Percentiles rank a stretch among this genome's conserved stretches.
Conservation (phyloP, 306 rosid species). For the Ammopiptanthus mongolicus region DNA sequence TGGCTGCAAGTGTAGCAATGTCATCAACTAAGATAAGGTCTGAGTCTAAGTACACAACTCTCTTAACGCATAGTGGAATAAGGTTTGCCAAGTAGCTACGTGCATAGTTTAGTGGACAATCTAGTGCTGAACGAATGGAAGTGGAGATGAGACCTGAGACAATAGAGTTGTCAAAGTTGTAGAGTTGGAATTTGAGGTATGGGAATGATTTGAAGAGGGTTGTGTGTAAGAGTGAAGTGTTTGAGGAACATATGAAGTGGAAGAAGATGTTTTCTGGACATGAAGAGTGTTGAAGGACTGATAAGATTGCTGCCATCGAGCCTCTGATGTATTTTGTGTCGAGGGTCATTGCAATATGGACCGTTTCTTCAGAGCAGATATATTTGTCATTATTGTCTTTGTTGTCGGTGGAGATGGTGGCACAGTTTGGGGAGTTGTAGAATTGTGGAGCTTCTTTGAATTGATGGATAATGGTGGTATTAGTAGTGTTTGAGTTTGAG, state of each 20-base stretch:
- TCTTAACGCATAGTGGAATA: conserved; percentile 58
- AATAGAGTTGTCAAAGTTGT: conserved; percentile 49
- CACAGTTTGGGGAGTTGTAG: conserved; percentile 79
- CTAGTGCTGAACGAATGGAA: conserved; percentile 89
- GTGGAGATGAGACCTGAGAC: conserved; percentile 73
- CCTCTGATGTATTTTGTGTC: conserved; percentile 88
- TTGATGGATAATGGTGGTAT: conserved; percentile 2
- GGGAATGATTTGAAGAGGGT: conserved; percentile 70
- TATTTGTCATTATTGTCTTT: neutral
- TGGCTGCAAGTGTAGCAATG: conserved; percentile 72
- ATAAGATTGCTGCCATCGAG: conserved; percentile 91
- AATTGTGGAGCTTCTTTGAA: conserved; percentile 96
- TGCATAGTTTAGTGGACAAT: conserved; percentile 91
- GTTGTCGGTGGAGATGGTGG: conserved; percentile 19
- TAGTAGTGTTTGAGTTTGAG: conserved; percentile 5
- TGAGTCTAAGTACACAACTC: conserved; percentile 88
- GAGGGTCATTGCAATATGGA: conserved; percentile 86
- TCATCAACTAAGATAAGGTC: conserved; percentile 88
- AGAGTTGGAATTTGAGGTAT: conserved; percentile 65
- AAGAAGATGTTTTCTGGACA: conserved; percentile 75
- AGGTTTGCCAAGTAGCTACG: conserved; percentile 64
- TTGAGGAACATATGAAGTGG: conserved; percentile 70
- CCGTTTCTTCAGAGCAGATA: conserved; percentile 52
- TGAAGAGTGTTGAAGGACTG: conserved; percentile 83
- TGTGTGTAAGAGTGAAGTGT: conserved; percentile 41